These are phyloP conservation scores for Pterulicium gracile DNA, from an alignment of 1,284 basidiomycete species.

Conservation along the genomic window DNA sequence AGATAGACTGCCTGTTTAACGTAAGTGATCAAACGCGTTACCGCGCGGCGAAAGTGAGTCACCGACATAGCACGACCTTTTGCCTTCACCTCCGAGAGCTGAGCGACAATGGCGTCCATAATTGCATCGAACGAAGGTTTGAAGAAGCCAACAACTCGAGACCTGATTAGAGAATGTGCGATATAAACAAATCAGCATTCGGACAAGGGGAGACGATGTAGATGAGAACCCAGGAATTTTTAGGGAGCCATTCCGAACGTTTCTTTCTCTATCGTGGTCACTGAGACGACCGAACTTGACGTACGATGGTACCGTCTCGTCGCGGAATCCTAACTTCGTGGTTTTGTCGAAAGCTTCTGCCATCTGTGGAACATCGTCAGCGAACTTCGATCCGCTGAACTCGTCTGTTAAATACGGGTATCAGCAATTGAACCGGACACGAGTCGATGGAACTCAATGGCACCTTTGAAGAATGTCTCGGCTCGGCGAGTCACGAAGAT, in stretches of 20 bases:
- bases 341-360: constrained; percentile 23
- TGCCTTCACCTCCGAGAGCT: constrained; percentile 14
- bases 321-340: constrained; percentile 23
- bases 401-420: constrained; percentile 14
- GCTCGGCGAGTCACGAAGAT: constrained; percentile 24
- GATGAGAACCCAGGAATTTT: constrained; percentile 18
- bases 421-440: not conserved
- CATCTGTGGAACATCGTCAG: constrained; percentile 21
- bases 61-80: constrained; percentile 18
- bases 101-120: constrained; percentile 19
- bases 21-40: constrained; percentile 6
- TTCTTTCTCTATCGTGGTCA: constrained; percentile 22
- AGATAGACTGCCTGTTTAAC: constrained; percentile 25
- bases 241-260: constrained; percentile 23
- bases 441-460: not conserved
- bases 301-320: constrained; percentile 20
- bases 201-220: not conserved
- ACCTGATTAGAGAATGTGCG: constrained; percentile 18
- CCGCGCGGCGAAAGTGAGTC: not conserved
- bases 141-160: constrained; percentile 18
- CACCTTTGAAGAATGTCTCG: constrained; percentile 16
- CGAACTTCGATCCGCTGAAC: constrained; percentile 20
- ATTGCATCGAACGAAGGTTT: constrained; percentile 22
- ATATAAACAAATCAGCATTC: not conserved
- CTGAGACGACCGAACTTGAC: constrained; percentile 23